Evolutionary conservation across 164 flowering plant genomes (phyloP).

Genomic region (Santalum album): DNA sequence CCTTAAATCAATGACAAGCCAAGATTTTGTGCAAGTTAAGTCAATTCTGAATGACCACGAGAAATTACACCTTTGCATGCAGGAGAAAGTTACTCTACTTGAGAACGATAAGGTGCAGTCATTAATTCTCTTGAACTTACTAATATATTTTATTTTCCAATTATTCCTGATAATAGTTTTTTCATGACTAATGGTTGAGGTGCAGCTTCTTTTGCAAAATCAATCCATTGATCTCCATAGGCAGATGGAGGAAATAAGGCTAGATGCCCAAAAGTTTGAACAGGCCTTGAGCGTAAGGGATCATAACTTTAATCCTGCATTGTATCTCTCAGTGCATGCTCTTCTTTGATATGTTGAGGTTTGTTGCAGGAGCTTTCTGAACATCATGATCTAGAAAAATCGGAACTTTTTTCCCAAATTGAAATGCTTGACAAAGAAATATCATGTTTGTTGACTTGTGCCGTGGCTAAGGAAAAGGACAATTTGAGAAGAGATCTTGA

Average conservation of each 20-base stretch:
- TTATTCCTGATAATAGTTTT: not conserved
- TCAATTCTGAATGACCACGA: conserved; percentile 24
- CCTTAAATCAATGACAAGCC: conserved; percentile 25
- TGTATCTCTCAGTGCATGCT: not conserved
- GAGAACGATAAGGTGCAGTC: conserved; percentile 60
- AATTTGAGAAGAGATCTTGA: conserved; percentile 76
- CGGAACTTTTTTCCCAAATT: conserved; percentile 36
- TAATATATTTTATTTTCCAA: not conserved
- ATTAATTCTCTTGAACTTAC: not conserved
- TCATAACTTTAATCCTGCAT: not conserved
- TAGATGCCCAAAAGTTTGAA: conserved; percentile 38
- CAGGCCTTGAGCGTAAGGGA: conserved; percentile 33
- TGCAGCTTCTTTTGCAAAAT: conserved; percentile 44
- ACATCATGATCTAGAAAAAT: conserved; percentile 44
- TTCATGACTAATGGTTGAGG: not conserved
- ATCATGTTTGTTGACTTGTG: conserved; percentile 45
- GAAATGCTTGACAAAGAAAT: conserved; percentile 53
- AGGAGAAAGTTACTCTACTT: conserved; percentile 35
- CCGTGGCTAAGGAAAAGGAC: conserved; percentile 71
- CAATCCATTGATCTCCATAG: conserved; percentile 35
- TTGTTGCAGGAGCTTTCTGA: conserved; percentile 38
- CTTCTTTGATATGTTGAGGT: conserved; percentile 8
- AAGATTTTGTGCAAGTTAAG: conserved; percentile 28
- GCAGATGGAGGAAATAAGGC: conserved; percentile 38
- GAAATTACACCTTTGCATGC: conserved; percentile 26